Evolutionary conservation across 1,139 yeast genomes (phyloP).

Genomic region (Pichia sp.): DNA sequence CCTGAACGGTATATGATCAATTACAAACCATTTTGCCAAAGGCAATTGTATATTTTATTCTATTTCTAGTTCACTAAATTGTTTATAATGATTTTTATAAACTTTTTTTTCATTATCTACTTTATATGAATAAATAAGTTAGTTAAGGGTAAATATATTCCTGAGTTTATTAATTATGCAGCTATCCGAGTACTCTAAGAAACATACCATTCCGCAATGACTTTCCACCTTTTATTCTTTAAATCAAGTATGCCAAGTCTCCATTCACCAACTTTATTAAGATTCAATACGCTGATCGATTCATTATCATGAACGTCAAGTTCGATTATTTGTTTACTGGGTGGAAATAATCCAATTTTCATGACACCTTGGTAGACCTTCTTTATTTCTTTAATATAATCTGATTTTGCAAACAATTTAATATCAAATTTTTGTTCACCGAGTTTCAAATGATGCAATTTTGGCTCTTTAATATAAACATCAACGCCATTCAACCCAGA

Average conservation of each 20-base stretch:
- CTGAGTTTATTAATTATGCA: background rate
- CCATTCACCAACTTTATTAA: constrained; percentile 75
- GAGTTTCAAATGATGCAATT: constrained; percentile 51
- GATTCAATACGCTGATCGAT: constrained; percentile 50
- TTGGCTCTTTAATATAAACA: constrained; percentile 79
- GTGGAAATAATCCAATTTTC: constrained; percentile 14
- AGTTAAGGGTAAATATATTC: background rate
- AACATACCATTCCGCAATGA: constrained; percentile 80
- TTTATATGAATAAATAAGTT: background rate
- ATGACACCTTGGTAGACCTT: constrained; percentile 34
- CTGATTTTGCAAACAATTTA: constrained; percentile 1
- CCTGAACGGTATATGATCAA: too few relatives aligned
- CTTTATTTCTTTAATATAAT: constrained; percentile 20
- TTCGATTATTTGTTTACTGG: constrained; percentile 37
- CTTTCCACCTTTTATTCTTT: constrained; percentile 78
- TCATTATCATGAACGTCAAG: constrained; percentile 48
- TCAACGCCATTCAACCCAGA: constrained; percentile 56
- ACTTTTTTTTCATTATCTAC: background rate
- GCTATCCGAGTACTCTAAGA: constrained; percentile 6
- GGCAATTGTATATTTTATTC: too few relatives aligned
- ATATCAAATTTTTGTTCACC: constrained; percentile 11
- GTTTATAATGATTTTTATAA: background rate
- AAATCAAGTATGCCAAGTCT: constrained; percentile 78
- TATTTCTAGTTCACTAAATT: too few relatives aligned
- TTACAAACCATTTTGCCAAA: too few relatives aligned